Evolutionary conservation across 305 asterid genomes (phyloP).

Genomic region (Solanum hybrid): DNA sequence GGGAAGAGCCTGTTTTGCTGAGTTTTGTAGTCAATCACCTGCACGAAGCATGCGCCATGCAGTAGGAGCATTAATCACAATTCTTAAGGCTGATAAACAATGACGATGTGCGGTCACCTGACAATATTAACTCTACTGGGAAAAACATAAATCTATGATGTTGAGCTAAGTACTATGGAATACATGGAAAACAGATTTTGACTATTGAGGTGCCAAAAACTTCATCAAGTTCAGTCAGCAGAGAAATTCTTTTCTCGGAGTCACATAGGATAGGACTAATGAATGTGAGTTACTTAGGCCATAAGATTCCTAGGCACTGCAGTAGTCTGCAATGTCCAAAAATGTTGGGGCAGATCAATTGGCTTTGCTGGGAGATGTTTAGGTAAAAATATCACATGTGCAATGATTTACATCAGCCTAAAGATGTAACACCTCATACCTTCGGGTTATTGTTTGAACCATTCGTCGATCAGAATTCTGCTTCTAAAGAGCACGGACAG

Average conservation of each 20-base stretch:
- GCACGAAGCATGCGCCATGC: background rate
- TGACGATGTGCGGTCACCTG: background rate
- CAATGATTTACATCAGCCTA: background rate
- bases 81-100: background rate
- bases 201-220: background rate
- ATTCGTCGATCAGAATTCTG: background rate
- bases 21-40: conserved; percentile 96
- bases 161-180: background rate
- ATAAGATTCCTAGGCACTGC: background rate
- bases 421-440: background rate
- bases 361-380: background rate
- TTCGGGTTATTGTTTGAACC: background rate
- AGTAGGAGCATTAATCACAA: background rate
- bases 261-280: background rate
- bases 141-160: background rate
- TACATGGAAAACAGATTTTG: background rate
- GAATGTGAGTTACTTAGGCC: background rate
- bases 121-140: background rate
- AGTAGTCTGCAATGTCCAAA: background rate
- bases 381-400: background rate
- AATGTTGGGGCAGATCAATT: background rate
- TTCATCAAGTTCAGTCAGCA: background rate
- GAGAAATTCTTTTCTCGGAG: background rate
- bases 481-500: background rate
- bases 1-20: conserved; percentile 95